These are phyloP conservation scores for Ceriops tagal DNA, from an alignment of 345 rosid species.

Conservation along the genomic window DNA sequence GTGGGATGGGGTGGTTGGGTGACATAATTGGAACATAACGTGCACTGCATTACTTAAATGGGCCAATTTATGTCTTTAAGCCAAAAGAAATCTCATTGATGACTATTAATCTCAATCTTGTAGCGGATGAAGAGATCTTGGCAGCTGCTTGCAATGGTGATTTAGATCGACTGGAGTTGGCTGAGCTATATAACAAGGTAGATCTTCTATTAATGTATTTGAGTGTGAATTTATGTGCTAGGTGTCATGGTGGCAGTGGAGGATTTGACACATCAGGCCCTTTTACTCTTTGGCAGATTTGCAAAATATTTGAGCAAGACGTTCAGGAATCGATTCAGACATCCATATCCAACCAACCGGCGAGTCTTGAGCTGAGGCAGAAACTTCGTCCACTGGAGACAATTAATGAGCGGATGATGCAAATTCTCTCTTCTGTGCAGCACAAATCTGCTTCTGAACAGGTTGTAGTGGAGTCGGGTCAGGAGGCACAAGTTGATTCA, in stretches of 20 bases:
- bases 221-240: too few species aligned
- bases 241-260: background rate
- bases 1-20: too few species aligned
- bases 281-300: slow-evolving; percentile 46
- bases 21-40: background rate
- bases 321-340: slow-evolving; percentile 42
- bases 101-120: slow-evolving; percentile 12
- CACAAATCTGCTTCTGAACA: slow-evolving; percentile 17
- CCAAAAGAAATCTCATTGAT: slow-evolving; percentile 4
- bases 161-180: slow-evolving; percentile 51
- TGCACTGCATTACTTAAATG: background rate
- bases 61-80: background rate
- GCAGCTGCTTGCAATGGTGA: slow-evolving; percentile 53
- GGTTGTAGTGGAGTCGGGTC: slow-evolving; percentile 10
- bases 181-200: slow-evolving; percentile 61
- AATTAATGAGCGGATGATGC: slow-evolving; percentile 36
- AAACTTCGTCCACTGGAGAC: slow-evolving; percentile 49
- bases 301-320: slow-evolving; percentile 52
- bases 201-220: background rate
- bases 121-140: slow-evolving; percentile 62
- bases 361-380: slow-evolving; percentile 46
- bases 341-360: slow-evolving; percentile 22
- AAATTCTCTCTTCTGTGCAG: slow-evolving; percentile 40
- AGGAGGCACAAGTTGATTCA: slow-evolving; percentile 13
- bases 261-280: background rate